Percentiles rank a stretch among this genome's conserved stretches.
Conservation (phyloP, 306 rosid genomes). For the Dalbergia oliveri region DNA sequence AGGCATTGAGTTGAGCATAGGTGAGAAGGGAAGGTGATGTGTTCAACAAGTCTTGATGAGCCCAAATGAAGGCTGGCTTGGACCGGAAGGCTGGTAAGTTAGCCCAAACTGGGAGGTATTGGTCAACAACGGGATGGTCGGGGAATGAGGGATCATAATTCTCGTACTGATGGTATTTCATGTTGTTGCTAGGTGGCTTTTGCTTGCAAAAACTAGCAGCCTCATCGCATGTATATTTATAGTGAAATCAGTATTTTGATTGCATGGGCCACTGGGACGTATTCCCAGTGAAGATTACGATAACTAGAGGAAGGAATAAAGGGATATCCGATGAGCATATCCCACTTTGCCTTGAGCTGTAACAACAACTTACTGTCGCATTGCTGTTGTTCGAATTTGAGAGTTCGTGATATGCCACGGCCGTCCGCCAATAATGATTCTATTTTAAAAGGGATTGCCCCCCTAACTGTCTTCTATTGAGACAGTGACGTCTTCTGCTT, state of each 20-base stretch:
- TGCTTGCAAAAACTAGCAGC: background rate
- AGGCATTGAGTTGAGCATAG: conserved; percentile 65
- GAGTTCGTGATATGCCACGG: background rate
- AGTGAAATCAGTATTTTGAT: conserved; percentile 22
- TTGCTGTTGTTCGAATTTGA: conserved; percentile 16
- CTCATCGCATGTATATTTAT: conserved; percentile 38
- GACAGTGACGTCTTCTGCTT: background rate
- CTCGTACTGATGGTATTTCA: conserved; percentile 56
- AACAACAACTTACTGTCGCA: conserved; percentile 16
- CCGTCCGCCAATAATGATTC: conserved; percentile 1
- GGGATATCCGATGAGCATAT: conserved; percentile 63
- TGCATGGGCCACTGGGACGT: background rate
- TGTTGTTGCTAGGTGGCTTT: conserved; percentile 23
- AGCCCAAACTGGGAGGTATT: conserved; percentile 79
- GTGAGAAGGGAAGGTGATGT: conserved; percentile 45
- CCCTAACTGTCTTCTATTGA: background rate
- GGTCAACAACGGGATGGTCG: conserved; percentile 84
- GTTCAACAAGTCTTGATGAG: conserved; percentile 31
- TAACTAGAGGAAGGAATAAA: conserved; percentile 48
- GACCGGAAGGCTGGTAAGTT: conserved; percentile 66
- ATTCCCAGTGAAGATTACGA: conserved; percentile 35
- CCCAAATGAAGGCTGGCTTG: conserved; percentile 86
- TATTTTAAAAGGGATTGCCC: background rate
- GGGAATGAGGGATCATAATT: conserved; percentile 85
- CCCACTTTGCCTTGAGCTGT: conserved; percentile 37